Percentiles rank a stretch among this genome's conserved stretches.
Conservation (phyloP, 192 early-diverging fungal species). For the Rhizophlyctis rosea region DNA sequence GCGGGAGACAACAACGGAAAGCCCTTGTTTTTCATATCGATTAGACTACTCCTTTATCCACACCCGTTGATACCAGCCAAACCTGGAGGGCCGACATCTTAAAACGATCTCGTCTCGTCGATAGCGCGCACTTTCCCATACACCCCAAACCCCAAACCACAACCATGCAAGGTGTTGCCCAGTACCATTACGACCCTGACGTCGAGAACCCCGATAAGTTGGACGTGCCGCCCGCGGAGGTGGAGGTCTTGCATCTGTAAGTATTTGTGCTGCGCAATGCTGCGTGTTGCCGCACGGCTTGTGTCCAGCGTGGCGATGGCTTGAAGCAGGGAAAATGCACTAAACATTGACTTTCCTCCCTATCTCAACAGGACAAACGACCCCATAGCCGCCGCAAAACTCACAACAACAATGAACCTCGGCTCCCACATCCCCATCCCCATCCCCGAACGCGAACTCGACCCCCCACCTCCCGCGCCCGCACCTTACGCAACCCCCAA, state of each 20-base stretch:
- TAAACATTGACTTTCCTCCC: not conserved
- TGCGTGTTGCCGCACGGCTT: too few relatives aligned
- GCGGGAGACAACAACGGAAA: too few relatives aligned
- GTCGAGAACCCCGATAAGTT: not conserved
- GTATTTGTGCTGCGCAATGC: not conserved
- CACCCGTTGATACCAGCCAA: too few relatives aligned
- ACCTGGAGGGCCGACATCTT: too few relatives aligned
- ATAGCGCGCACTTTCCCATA: too few relatives aligned
- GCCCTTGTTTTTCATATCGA: too few relatives aligned
- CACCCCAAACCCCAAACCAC: too few relatives aligned
- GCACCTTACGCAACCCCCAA: not conserved
- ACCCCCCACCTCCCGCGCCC: not conserved
- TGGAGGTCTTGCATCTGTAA: not conserved
- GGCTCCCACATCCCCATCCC: not conserved
- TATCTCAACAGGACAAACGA: not conserved
- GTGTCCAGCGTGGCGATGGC: too few relatives aligned
- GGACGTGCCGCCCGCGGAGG: not conserved
- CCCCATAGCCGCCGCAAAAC: not conserved
- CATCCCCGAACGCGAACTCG: not conserved
- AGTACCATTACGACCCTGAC: not conserved
- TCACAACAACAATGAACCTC: not conserved
- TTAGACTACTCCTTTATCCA: too few relatives aligned
- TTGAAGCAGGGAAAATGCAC: not conserved
- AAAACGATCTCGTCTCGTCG: too few relatives aligned
- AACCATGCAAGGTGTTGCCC: not conserved